Base-by-base conservation (phyloP, 2,329 filamentous ascomycete genomes). In the Claviceps fusiformis region DNA sequence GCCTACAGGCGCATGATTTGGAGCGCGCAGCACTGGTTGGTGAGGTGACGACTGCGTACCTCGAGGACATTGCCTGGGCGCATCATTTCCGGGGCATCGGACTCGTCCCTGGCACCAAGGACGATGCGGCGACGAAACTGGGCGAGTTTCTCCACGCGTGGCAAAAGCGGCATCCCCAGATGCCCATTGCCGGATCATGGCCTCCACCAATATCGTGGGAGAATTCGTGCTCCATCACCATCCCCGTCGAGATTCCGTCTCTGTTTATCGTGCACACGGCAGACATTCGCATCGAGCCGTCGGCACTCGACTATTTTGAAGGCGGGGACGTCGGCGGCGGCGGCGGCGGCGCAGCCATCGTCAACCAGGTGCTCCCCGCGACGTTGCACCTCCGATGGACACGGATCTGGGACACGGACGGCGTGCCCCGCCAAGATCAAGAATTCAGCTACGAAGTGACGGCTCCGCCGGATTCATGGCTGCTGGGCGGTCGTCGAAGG, bases 241-340 rank as follows among this genome's bases (percentile, higher is more conserved):
- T 98, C 54, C 88, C 91, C 0, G 91, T 98, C 15, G 89, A 95
- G 56, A 82, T 98, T 1, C 92, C 92, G 0, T 83, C 86, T 1
- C 77, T 95, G 2, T 82, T 88, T 50, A 81, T 95, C 24, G 80
- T 97, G 0, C 87, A 95, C 68, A 95, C 87, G 0, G 85, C 86
- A 3, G 82, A 86, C 53, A 77, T 92, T 33, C 73, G 74, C 33
- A 69, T 88, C 1, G 70, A 75, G 56, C 63, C 62, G 63, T 68
- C 64, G 55, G 62, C 64, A 54, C 68, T 65, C 1, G 59, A 64
- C 33, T 17, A 70, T 56, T 60, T 67, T 53, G 61, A 62, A 10
- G 62, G 62, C 60, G n/a, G n/a, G n/a, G n/a, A n/a, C n/a, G n/a
- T n/a, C n/a, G n/a, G n/a, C n/a, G n/a, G n/a, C n/a, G 54, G 46